Evolutionary conservation across 805 yeast genomes (phyloP).

Genomic region (Nematodospora valgi): DNA sequence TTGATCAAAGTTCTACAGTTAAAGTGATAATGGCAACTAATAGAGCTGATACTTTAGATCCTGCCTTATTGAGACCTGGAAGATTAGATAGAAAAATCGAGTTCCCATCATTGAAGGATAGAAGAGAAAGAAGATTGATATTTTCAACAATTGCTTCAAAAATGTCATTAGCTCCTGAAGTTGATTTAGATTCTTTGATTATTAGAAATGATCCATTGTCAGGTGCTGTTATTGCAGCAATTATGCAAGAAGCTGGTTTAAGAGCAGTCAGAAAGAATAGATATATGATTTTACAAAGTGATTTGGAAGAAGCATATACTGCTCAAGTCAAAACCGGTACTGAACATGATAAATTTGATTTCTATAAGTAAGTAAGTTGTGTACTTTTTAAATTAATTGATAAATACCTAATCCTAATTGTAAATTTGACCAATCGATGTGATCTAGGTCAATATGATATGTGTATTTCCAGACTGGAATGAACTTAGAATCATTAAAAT

Average conservation of each 20-base stretch:
- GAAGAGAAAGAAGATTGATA: slow-evolving; percentile 96
- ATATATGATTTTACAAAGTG: slow-evolving; percentile 93
- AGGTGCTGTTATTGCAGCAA: slow-evolving; percentile 97
- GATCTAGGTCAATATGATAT: slow-evolving; percentile 71
- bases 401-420: slow-evolving; percentile 66
- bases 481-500: slow-evolving; percentile 15
- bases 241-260: slow-evolving; percentile 99
- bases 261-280: slow-evolving; percentile 98
- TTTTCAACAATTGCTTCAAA: slow-evolving; percentile 94
- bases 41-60: slow-evolving; percentile 98
- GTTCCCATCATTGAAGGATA: slow-evolving; percentile 92
- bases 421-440: slow-evolving; percentile 56
- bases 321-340: slow-evolving; percentile 93
- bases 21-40: slow-evolving; percentile 99
- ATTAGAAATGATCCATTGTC: slow-evolving; percentile 95
- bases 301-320: slow-evolving; percentile 96
- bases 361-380: slow-evolving; percentile 62
- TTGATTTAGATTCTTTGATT: slow-evolving; percentile 89
- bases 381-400: slow-evolving; percentile 20
- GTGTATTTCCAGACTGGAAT: slow-evolving; percentile 26
- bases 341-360: slow-evolving; percentile 96
- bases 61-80: slow-evolving; percentile 97
- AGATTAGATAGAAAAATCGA: slow-evolving; percentile 97
- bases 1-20: slow-evolving; percentile 91
- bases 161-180: slow-evolving; percentile 98